Evolutionary conservation across 768 basidiomycete species (phyloP).

Genomic region (Chalciporus pseudorubinellus): DNA sequence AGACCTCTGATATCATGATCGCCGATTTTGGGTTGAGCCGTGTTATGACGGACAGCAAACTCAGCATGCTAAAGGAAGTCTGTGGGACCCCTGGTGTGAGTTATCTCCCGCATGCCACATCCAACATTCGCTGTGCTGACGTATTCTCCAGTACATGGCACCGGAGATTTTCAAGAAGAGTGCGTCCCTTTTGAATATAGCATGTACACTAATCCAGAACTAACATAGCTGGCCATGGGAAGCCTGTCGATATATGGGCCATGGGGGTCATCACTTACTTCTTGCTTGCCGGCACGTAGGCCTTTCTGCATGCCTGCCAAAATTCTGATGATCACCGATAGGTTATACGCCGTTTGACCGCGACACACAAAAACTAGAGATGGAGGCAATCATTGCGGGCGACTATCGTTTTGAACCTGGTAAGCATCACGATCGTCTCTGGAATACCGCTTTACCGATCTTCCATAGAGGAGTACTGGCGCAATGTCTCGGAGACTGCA

Average conservation of each 20-base stretch:
- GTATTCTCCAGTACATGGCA: constrained; percentile 71
- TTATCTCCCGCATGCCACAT: constrained; percentile 14
- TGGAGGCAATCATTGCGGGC: constrained; percentile 91
- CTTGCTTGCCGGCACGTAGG: constrained; percentile 62
- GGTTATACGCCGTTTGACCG: constrained; percentile 98
- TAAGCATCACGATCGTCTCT: constrained; percentile 9
- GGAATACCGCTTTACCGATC: not conserved
- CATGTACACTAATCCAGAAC: not conserved
- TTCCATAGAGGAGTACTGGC: constrained; percentile 74
- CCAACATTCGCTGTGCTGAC: constrained; percentile 4
- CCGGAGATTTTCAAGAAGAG: constrained; percentile 95
- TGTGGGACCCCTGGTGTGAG: constrained; percentile 89
- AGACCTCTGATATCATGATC: constrained; percentile 90
- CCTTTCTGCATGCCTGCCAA: not conserved
- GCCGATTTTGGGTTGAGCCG: constrained; percentile 95
- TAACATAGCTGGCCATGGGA: constrained; percentile 77
- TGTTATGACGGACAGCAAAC: constrained; percentile 87
- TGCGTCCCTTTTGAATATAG: constrained; percentile 36
- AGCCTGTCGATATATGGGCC: constrained; percentile 95
- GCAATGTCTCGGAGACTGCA: constrained; percentile 77
- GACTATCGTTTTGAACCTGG: constrained; percentile 90
- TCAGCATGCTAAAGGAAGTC: constrained; percentile 87
- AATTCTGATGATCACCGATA: constrained; percentile 17
- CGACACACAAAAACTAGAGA: constrained; percentile 83
- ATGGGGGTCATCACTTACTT: constrained; percentile 99